Evolutionary conservation across 2,329 filamentous ascomycete species (phyloP).

Genomic region (Ophiostoma tasmaniense): DNA sequence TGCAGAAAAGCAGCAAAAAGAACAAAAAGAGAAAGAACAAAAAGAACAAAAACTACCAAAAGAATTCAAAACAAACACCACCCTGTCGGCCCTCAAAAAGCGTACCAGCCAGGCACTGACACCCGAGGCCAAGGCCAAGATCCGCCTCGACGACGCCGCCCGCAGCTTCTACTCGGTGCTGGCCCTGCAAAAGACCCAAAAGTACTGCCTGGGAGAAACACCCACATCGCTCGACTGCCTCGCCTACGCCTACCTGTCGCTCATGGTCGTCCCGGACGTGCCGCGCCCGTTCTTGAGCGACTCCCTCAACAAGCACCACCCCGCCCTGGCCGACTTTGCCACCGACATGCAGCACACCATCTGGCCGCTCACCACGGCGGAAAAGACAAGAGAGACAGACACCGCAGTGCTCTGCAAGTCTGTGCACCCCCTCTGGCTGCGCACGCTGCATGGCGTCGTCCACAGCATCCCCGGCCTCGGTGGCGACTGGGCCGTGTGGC

Average conservation of each 20-base stretch:
- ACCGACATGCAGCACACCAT: constrained; percentile 16
- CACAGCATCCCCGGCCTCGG: constrained; percentile 28
- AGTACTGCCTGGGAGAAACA: constrained; percentile 29
- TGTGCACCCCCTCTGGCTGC: constrained; percentile 18
- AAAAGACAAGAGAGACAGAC: too few species aligned
- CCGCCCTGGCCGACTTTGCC: constrained; percentile 18
- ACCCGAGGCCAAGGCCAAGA: constrained; percentile 62
- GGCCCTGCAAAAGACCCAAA: constrained; percentile 40
- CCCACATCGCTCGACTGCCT: constrained; percentile 67
- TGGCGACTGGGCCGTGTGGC: constrained; percentile 29
- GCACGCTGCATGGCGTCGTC: constrained; percentile 28
- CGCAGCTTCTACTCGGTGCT: constrained; percentile 64
- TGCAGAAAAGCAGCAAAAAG: background rate
- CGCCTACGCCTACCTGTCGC: constrained; percentile 66
- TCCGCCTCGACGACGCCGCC: constrained; percentile 66
- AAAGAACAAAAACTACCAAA: background rate
- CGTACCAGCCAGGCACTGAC: constrained; percentile 51
- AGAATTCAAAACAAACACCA: background rate
- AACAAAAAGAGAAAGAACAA: background rate
- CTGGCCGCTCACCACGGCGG: background rate
- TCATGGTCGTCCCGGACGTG: constrained; percentile 49
- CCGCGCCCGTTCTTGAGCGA: constrained; percentile 30
- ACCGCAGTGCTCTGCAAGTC: too few species aligned
- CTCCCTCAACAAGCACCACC: constrained; percentile 17
- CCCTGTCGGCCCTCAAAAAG: background rate